Percentiles rank a stretch among this genome's conserved stretches.
These are phyloP conservation scores for Quercus lobata DNA, from an alignment of 331 rosid species.

Conservation along the genomic window DNA sequence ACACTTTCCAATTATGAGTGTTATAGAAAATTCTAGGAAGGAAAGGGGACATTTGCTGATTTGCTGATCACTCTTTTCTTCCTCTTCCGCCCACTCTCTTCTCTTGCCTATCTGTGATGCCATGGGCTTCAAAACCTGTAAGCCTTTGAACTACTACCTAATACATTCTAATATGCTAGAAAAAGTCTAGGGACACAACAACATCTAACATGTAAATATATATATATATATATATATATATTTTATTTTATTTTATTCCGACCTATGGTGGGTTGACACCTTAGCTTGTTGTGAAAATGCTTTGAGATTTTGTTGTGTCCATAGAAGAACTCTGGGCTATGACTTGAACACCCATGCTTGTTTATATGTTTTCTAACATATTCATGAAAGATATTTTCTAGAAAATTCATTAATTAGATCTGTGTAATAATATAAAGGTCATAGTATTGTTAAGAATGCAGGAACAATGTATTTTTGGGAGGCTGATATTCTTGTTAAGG, in stretches of 20 bases:
- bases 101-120: neutral
- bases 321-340: too few species aligned
- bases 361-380: neutral
- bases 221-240: too few species aligned
- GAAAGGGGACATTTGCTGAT: neutral
- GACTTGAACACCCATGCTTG: neutral
- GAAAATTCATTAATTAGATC: neutral
- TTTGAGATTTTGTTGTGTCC: too few species aligned
- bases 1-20: neutral
- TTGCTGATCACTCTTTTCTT: neutral
- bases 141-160: neutral
- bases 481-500: neutral
- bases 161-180: neutral
- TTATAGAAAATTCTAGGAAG: neutral
- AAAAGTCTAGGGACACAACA: too few species aligned
- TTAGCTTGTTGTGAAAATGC: too few species aligned
- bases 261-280: too few species aligned
- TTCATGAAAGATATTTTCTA: neutral
- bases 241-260: too few species aligned
- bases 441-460: neutral
- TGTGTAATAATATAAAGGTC: neutral
- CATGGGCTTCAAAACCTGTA: neutral
- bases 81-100: neutral
- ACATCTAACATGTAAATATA: too few species aligned
- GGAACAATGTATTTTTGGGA: neutral